Percentiles rank a stretch among this genome's conserved stretches.
Conservation (phyloP, 768 basidiomycete species). For the Clitopilus passeckerianus region DNA sequence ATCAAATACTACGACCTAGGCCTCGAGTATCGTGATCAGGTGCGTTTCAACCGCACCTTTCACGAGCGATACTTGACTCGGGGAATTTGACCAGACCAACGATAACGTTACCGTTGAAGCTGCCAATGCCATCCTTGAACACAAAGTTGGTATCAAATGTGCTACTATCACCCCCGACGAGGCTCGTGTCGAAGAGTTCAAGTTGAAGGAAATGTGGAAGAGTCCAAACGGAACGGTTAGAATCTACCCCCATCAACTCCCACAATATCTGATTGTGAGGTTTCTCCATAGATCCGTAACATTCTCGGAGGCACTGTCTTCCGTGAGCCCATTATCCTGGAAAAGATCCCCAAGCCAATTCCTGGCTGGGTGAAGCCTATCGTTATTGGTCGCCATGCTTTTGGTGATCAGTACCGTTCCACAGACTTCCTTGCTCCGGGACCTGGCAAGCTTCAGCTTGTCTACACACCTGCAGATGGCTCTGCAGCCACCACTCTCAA, state of each 20-base stretch:
- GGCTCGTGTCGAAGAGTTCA: conserved; percentile 93
- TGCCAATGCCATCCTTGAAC: conserved; percentile 89
- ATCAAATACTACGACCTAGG: conserved; percentile 99
- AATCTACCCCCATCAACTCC: conserved; percentile 8
- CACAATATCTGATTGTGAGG: neutral
- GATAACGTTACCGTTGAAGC: conserved; percentile 92
- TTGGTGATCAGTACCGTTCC: conserved; percentile 95
- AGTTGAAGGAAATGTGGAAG: conserved; percentile 98
- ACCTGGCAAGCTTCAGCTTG: conserved; percentile 89
- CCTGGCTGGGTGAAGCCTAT: conserved; percentile 98
- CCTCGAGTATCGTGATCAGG: conserved; percentile 86
- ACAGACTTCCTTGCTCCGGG: conserved; percentile 92
- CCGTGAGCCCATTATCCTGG: conserved; percentile 94
- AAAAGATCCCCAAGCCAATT: conserved; percentile 86
- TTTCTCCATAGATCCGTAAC: conserved; percentile 75
- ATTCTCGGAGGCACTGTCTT: conserved; percentile 98
- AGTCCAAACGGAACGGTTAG: conserved; percentile 92
- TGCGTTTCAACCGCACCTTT: conserved; percentile 23
- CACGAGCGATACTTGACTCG: neutral
- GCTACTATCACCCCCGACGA: conserved; percentile 99
- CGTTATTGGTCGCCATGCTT: conserved; percentile 93
- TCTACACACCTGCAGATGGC: conserved; percentile 82
- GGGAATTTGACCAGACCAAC: conserved; percentile 56
- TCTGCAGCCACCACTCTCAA: conserved; percentile 61
- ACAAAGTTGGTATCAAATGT: conserved; percentile 98